phyloP scores from a whole-genome alignment of 768 basidiomycete genomes.

The Rhodotorula taiwanensis region DNA sequence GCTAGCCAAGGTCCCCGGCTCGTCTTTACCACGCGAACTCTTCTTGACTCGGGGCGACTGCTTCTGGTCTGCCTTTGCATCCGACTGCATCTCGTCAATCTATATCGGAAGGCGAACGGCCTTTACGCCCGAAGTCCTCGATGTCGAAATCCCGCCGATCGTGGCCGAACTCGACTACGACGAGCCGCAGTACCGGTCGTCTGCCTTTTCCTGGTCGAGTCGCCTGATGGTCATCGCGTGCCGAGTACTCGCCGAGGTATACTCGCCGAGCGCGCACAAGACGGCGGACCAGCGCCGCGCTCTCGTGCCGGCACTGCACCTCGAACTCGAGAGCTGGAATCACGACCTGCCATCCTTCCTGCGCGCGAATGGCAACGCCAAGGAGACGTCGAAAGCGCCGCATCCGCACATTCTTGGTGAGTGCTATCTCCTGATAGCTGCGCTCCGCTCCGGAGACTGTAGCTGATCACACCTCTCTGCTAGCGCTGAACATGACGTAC shows the following conservation, averaged over 20 bases:
- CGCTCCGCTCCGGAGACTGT: no score
- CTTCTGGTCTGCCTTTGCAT: slow-evolving; percentile 19
- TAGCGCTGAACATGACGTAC: slow-evolving; percentile 10
- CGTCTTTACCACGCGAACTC: neutral
- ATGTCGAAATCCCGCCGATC: slow-evolving; percentile 12
- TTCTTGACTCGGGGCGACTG: slow-evolving; percentile 5
- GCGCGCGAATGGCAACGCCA: slow-evolving; percentile 15
- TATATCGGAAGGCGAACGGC: slow-evolving; percentile 16
- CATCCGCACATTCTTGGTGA: slow-evolving; percentile 19
- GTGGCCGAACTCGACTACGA: slow-evolving; percentile 28
- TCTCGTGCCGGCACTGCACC: slow-evolving; percentile 26
- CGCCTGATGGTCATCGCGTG: slow-evolving; percentile 16
- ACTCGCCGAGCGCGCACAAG: slow-evolving; percentile 19
- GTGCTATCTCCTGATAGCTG: neutral
- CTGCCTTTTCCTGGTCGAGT: slow-evolving; percentile 17
- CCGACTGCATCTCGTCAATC: slow-evolving; percentile 13
- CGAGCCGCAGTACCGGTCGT: slow-evolving; percentile 23
- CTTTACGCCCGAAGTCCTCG: slow-evolving; percentile 27
- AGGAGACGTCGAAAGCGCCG: slow-evolving; percentile 19
- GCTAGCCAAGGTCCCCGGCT: slow-evolving; percentile 5
- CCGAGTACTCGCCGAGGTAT: slow-evolving; percentile 20
- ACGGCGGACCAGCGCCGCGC: slow-evolving; percentile 11
- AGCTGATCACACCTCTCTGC: no score
- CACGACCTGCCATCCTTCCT: slow-evolving; percentile 31
- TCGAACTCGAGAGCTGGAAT: slow-evolving; percentile 30